Percentiles rank a stretch among this genome's conserved stretches.
Conservation (phyloP, 139 green algal species). For the Edaphochlamys debaryana region DNA sequence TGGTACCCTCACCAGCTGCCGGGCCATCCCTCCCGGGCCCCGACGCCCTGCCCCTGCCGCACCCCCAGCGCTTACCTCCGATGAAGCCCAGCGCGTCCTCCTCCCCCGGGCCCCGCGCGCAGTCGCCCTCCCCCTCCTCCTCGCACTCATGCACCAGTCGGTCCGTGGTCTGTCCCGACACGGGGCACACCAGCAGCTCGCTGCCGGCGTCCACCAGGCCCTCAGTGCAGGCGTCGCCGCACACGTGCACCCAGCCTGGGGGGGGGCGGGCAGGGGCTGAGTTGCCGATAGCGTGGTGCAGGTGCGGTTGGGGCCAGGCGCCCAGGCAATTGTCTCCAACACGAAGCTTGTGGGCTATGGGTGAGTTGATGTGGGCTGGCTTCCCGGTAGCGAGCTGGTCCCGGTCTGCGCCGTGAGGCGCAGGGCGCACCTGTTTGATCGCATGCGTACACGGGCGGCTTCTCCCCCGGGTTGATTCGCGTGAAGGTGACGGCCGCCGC, state of each 20-base stretch:
- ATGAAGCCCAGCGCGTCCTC: conserved; percentile 10
- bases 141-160: conserved; percentile 37
- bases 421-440: conserved; percentile 10
- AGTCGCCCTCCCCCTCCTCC: not conserved
- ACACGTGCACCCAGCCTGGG: conserved; percentile 36
- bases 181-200: conserved; percentile 34
- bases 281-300: no score
- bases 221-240: conserved; percentile 36
- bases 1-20: no score
- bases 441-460: conserved; percentile 35
- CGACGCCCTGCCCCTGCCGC: not conserved
- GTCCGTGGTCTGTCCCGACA: conserved; percentile 33
- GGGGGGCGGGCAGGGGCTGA: no score
- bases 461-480: conserved; percentile 20
- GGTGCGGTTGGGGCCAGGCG: no score
- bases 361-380: no score
- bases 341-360: no score
- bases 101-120: not conserved
- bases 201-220: conserved; percentile 29
- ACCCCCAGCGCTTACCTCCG: not conserved
- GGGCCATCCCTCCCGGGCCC: no score
- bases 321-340: no score
- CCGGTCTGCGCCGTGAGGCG: no score
- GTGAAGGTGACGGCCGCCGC: conserved; percentile 26
- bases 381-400: no score